Evolutionary conservation across 2,329 filamentous ascomycete species (phyloP), one percentile per base, ranked within the genome.

Genomic region (Ascochyta fabae): DNA sequence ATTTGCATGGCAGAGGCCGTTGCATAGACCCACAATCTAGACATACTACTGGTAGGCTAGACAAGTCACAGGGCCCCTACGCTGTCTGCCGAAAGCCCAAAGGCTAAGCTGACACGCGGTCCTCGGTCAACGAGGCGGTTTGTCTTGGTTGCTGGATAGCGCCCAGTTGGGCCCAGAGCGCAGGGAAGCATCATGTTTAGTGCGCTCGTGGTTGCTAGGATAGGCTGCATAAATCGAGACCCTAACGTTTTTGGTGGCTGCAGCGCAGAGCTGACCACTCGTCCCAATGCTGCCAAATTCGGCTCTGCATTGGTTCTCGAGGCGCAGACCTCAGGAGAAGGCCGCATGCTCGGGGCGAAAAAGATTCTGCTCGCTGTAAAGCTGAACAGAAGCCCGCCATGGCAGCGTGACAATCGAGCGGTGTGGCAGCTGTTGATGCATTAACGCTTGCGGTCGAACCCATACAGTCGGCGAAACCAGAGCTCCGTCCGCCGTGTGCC

Each of bases 61-160:
- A 12, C 46, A 42, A 62, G 59, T 64, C 67, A 69, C 69, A 67
- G 56, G 64, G 64, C 58, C 62, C 61, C 59, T 59, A 41, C 49
- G 35, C 56, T 61, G 26, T 54, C 60, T 62, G 60, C 62, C 61
- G 58, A 62, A 56, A 59, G 61, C 60, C 55, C 54, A 62, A 59
- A 57, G 58, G 61, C 67, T 56, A 64, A 69, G 67, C 68, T 68
- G 67, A 70, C 66, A 65, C 65, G 65, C 67, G 66, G 60, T 56
- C 46, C 58, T 61, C 59, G 58, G 57, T 59, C 58, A 59, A 56
- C 50, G 40, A 51, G 50, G 56, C 49, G 55, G 46, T 43, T 40
- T 48, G 39, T 60, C 58, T 62, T 67, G 60, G 59, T 60, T 53
- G 48, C 26, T 46, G 48, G 54, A 59, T 62, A 65, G 64, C 64